Percentiles rank a stretch among this genome's conserved stretches.
phyloP scores from a whole-genome alignment of 1,139 yeast genomes.

The Zygoascus hellenicus region DNA sequence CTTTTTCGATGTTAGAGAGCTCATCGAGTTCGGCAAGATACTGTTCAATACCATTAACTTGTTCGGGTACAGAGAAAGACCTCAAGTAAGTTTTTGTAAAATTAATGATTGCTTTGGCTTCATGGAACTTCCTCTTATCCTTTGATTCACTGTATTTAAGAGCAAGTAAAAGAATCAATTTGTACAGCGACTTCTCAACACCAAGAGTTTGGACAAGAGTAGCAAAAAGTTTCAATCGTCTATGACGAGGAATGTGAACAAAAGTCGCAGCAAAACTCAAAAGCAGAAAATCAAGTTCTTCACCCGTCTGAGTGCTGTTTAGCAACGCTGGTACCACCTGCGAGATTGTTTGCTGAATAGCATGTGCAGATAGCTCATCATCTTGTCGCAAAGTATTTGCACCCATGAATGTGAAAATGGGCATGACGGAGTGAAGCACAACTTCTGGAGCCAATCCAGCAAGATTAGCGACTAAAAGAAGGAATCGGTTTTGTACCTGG shows the following conservation, averaged over 20 bases:
- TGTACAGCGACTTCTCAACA: conserved; percentile 57
- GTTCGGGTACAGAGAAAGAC: conserved; percentile 62
- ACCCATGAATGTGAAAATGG: conserved; percentile 98
- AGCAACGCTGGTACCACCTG: conserved; percentile 90
- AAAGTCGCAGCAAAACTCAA: conserved; percentile 91
- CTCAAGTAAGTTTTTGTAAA: conserved; percentile 66
- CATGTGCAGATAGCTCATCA: conserved; percentile 89
- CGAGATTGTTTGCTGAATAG: conserved; percentile 85
- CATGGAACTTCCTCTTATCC: conserved; percentile 53
- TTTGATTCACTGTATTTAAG: conserved; percentile 61
- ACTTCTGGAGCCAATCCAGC: conserved; percentile 89
- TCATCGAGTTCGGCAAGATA: conserved; percentile 45
- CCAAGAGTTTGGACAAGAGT: conserved; percentile 76
- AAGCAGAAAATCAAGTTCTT: conserved; percentile 76
- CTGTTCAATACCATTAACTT: conserved; percentile 52
- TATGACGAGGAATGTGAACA: conserved; percentile 92
- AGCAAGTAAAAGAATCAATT: conserved; percentile 71
- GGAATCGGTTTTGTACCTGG: conserved; percentile 84
- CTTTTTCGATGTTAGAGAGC: conserved; percentile 14
- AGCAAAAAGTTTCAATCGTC: conserved; percentile 79
- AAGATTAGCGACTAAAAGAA: conserved; percentile 78
- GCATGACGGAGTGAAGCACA: conserved; percentile 95
- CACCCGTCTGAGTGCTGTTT: conserved; percentile 49
- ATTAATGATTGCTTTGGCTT: conserved; percentile 60
- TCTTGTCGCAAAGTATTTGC: conserved; percentile 96